Evolutionary conservation across 2,329 filamentous ascomycete genomes (phyloP), one percentile per base, ranked within the genome.

Genomic region (Pseudogymnoascus sp.): DNA sequence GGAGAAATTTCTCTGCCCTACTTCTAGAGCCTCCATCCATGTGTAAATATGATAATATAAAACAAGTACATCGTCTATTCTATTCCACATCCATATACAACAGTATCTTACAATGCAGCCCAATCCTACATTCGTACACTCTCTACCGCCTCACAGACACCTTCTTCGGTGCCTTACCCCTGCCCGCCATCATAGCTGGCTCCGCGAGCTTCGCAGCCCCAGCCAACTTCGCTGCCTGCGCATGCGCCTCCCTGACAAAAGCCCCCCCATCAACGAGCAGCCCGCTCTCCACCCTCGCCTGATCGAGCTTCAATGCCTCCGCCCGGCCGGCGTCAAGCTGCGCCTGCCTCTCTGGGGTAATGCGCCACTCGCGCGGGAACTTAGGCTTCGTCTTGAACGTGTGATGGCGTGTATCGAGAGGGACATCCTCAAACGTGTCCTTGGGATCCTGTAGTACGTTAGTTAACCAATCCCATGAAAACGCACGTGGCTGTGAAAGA

Each of bases 371-470:
- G 69, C 85, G 82, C 1, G 95, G 95, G 76, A 97, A 97, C 67
- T 80, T 82, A 63, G 84, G 81, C 73, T 84, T 84, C 45, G 75
- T 75, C 79, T 88, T 89, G 66, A 83, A 80, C 71, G 83, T 87
- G 79, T 93, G 87, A 76, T 97, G 93, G 70, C 95, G 83, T 65
- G 91, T 87, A 73, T 99, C 93, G 60, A 97, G 82, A 1, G 95
- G 93, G 31, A 99, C 78, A 74, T 99, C 95, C 68, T 87, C 87
- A 71, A 97, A 97, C 10, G 84, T 89, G 69, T 99, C 93, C 39
- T 78, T 83, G 23, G 83, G 80, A 72, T 96, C 88, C 80, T 86
- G 73, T 63, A 37, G 11, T 18, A 60, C 8, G 62, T 72, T 66
- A 72, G 67, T 39, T 18, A 8, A 18, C 21, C 11, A 45, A 23